Evolutionary conservation across 257 asterid genomes (phyloP).

Genomic region (Vinca minor): DNA sequence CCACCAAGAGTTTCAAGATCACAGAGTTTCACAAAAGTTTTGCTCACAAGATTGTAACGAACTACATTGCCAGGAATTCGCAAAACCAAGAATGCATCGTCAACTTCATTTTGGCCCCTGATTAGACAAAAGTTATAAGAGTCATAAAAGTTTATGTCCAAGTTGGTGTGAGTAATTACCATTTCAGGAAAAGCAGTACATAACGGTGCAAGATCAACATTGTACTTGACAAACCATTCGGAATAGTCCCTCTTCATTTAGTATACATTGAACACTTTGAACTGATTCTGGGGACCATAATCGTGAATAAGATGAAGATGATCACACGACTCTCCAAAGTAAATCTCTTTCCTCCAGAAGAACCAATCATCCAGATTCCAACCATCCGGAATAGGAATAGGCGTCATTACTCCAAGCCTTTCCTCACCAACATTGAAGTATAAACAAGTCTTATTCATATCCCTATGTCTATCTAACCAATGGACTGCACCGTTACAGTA

Average conservation of each 20-base stretch:
- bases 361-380: background rate
- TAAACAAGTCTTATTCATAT: too few relatives aligned
- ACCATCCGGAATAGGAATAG: too few relatives aligned
- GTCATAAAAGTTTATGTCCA: background rate
- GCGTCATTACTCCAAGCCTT: conserved; percentile 16
- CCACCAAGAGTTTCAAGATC: conserved; percentile 21
- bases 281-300: background rate
- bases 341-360: background rate
- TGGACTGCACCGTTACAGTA: conserved; percentile 30
- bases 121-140: conserved; percentile 15
- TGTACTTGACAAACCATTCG: conserved; percentile 34
- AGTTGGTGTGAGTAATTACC: background rate
- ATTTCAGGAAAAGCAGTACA: conserved; percentile 17
- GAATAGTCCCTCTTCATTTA: conserved; percentile 36
- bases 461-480: conserved; percentile 17
- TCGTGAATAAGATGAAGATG: conserved; percentile 24
- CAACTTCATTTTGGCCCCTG: conserved; percentile 21
- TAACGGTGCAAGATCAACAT: conserved; percentile 21
- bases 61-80: conserved; percentile 22
- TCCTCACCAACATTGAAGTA: conserved; percentile 21
- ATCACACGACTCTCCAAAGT: conserved; percentile 31
- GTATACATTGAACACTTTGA: conserved; percentile 23
- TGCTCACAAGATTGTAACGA: conserved; percentile 14
- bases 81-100: conserved; percentile 19
- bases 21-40: conserved; percentile 13